Conservation (phyloP, 2,329 filamentous ascomycete species). For the Aspergillus pseudoviridinutans region DNA sequence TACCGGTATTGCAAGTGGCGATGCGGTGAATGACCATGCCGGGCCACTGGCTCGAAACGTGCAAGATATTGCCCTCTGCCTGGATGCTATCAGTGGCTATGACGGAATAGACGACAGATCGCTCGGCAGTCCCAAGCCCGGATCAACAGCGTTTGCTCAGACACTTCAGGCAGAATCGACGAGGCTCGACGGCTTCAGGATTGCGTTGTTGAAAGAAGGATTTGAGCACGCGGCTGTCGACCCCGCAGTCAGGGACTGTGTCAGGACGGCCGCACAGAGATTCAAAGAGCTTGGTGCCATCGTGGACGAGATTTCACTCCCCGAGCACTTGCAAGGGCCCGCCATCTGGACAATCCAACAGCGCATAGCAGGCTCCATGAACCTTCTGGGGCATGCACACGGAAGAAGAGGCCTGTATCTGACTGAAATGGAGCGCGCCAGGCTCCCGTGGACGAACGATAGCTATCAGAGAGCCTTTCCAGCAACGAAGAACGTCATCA, state of each 20-base stretch:
- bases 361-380: conserved; percentile 41
- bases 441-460: conserved; percentile 45
- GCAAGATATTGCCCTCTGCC: conserved; percentile 38
- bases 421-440: conserved; percentile 48
- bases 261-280: conserved; percentile 40
- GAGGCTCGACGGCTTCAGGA: conserved; percentile 19
- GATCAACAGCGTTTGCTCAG: conserved; percentile 16
- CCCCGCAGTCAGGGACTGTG: conserved; percentile 38
- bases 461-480: conserved; percentile 47
- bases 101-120: conserved; percentile 49
- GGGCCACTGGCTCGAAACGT: conserved; percentile 44
- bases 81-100: conserved; percentile 47
- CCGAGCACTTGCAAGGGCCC: conserved; percentile 43
- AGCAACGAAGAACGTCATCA: conserved; percentile 44
- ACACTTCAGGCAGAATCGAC: conserved; percentile 5
- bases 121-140: conserved; percentile 25
- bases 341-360: conserved; percentile 46
- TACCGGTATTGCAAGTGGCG: conserved; percentile 47
- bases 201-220: conserved; percentile 47
- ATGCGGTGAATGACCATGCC: conserved; percentile 50
- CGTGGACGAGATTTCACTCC: conserved; percentile 50
- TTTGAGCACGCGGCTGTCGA: conserved; percentile 40
- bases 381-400: conserved; percentile 42
- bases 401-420: conserved; percentile 48
- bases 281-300: conserved; percentile 47